These are phyloP conservation scores for Hypericum perforatum DNA, from an alignment of 345 rosid genomes.

Conservation along the genomic window DNA sequence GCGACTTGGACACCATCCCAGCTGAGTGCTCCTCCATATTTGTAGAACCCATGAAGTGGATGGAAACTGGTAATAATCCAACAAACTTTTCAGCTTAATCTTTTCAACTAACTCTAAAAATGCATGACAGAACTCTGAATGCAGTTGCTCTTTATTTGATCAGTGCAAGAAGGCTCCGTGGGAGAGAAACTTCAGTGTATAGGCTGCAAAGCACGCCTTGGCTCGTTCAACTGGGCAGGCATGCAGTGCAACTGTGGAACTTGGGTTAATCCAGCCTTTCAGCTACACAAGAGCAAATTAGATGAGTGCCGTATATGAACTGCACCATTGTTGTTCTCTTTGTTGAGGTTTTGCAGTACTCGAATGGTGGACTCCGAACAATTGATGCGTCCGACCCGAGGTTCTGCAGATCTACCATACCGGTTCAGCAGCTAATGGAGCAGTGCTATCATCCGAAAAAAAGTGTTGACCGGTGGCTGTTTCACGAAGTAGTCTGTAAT, in stretches of 20 bases:
- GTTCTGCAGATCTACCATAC: no score
- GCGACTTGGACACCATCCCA: conserved; percentile 24
- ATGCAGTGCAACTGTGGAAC: conserved; percentile 29
- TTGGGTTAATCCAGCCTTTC: conserved; percentile 27
- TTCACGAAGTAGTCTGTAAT: no score
- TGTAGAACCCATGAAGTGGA: conserved; percentile 95
- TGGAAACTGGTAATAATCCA: conserved; percentile 44
- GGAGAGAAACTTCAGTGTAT: conserved; percentile 22
- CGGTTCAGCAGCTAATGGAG: no score
- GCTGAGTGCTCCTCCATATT: conserved; percentile 68
- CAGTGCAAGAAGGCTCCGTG: conserved; percentile 67
- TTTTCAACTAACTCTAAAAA: neutral
- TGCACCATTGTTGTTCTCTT: no score
- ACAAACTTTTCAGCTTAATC: neutral
- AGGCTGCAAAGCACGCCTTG: conserved; percentile 23
- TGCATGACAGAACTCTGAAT: conserved; percentile 1
- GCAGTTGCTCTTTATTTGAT: conserved; percentile 5
- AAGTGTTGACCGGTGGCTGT: no score
- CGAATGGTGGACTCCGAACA: no score
- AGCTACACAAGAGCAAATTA: conserved; percentile 28
- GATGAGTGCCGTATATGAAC: conserved; percentile 49
- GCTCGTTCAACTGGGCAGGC: conserved; percentile 28
- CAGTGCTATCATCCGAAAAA: no score
- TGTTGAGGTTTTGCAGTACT: no score
- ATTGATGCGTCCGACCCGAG: no score